Percentiles rank a stretch among this genome's conserved stretches.
Evolutionary conservation across 2,329 filamentous ascomycete genomes (phyloP).

Genomic region (Biscogniauxia marginata): DNA sequence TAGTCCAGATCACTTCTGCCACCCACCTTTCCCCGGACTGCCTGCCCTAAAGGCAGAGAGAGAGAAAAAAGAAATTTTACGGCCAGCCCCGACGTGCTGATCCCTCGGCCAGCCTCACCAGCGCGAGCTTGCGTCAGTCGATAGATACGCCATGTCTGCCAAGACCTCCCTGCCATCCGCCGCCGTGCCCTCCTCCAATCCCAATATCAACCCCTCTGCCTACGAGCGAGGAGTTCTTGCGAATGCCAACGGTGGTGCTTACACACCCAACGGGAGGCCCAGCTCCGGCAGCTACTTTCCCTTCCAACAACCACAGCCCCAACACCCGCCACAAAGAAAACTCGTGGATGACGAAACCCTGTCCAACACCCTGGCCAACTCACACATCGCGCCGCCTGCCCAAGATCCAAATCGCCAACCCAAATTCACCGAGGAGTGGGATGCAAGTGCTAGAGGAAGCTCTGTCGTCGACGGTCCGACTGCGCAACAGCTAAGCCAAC

Average conservation of each 20-base stretch:
- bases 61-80: no score
- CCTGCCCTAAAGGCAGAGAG: no score
- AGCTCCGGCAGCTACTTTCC: slow-evolving; percentile 29
- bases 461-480: slow-evolving; percentile 57
- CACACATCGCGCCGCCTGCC: slow-evolving; percentile 30
- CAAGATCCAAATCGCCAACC: slow-evolving; percentile 36
- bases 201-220: slow-evolving; percentile 20
- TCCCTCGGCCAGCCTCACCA: not conserved
- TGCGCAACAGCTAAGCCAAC: slow-evolving; percentile 20
- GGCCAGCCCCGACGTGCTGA: not conserved
- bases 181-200: slow-evolving; percentile 9
- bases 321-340: slow-evolving; percentile 17
- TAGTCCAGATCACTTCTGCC: no score
- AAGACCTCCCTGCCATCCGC: slow-evolving; percentile 17
- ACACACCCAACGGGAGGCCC: slow-evolving; percentile 7
- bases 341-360: slow-evolving; percentile 34
- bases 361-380: slow-evolving; percentile 38
- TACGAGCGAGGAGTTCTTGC: slow-evolving; percentile 15
- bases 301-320: slow-evolving; percentile 25
- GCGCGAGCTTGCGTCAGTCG: slow-evolving; percentile 1
- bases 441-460: slow-evolving; percentile 64
- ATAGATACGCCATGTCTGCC: slow-evolving; percentile 21
- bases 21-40: no score
- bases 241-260: slow-evolving; percentile 10
- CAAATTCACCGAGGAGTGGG: slow-evolving; percentile 70